Conservation (phyloP, 139 green algal species). For the Picochlorum sp. region DNA sequence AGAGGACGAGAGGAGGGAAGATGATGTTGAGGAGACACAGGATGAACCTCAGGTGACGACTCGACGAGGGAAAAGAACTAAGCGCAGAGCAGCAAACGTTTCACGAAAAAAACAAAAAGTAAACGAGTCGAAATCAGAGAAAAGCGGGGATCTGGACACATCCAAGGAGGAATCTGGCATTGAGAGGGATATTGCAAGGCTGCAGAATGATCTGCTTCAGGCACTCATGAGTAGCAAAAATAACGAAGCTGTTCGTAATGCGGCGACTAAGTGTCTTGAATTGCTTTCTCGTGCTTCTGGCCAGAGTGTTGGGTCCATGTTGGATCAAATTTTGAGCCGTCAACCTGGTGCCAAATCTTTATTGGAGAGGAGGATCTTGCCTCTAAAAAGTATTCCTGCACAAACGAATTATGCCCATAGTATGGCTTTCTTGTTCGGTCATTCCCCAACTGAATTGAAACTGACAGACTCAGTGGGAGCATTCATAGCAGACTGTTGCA, state of each 20-base stretch:
- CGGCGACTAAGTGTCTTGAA: background rate
- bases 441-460: conserved; percentile 18
- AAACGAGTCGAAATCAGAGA: background rate
- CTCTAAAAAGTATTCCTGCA: conserved; percentile 30
- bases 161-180: background rate
- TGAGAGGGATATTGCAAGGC: background rate
- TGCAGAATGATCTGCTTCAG: conserved; percentile 13
- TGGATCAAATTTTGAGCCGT: background rate
- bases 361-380: conserved; percentile 48
- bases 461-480: conserved; percentile 7
- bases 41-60: conserved; percentile 1
- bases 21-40: conserved; percentile 3
- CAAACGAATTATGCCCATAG: conserved; percentile 28
- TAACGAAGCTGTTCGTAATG: conserved; percentile 14
- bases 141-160: background rate
- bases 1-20: conserved; percentile 4
- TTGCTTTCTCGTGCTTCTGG: background rate
- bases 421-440: conserved; percentile 22
- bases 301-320: background rate
- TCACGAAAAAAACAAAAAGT: background rate
- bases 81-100: no score
- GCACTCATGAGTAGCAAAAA: conserved; percentile 27
- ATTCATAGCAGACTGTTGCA: conserved; percentile 45
- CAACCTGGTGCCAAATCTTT: background rate
- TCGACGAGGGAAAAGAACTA: no score